Evolutionary conservation across 1,139 yeast species (phyloP), one percentile per base, ranked within the genome.

Genomic region (Pichia kudriavzevii): DNA sequence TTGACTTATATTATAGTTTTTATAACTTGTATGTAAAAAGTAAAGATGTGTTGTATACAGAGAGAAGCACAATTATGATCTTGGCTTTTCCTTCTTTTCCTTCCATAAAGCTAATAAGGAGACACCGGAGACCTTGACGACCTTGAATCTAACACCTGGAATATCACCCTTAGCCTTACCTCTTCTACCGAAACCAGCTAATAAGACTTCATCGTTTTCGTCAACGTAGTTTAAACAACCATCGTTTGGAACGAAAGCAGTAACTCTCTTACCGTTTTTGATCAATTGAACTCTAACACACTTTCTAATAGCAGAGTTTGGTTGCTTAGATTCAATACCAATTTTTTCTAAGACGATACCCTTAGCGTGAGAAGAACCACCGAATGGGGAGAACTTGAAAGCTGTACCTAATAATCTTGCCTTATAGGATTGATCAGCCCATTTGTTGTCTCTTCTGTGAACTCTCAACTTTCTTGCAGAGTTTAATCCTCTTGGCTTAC

Each of bases 141-240:
- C 97, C 85, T 91, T 91, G 85, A 91, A 91, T 82, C 98, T 88
- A 67, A 91, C 98, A 84, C 98, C 98, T 72, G 98, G 98, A 66
- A 91, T 88, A 87, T 91, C 98, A 81, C 99, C 98, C 95, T 93
- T 93, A 69, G 99, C 98, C 82, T 91, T 91, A 79, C 99, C 99
- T 82, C 95, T 91, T 78, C 98, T 87, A 84, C 99, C 99, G 85
- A 93, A 93, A 79, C 99, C 99, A 62, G 99, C 97, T 61, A 91
- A 77, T 64, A 91, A 78, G 60, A 91, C 98, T 73, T 91, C 97
- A 75, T 91, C 97, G 79, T 91, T 91, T 78, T 91, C 97, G 67
- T 91, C 98, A 61, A 91, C 96, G 60, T 81, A 91, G 91, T 91
- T 91, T 71, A 88, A 76, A 81, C 98, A 93, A 88, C 99, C 99